Evolutionary conservation across 192 early-diverging fungal genomes (phyloP), one percentile per base, ranked within the genome.

Genomic region (Umbelopsis isabellina): DNA sequence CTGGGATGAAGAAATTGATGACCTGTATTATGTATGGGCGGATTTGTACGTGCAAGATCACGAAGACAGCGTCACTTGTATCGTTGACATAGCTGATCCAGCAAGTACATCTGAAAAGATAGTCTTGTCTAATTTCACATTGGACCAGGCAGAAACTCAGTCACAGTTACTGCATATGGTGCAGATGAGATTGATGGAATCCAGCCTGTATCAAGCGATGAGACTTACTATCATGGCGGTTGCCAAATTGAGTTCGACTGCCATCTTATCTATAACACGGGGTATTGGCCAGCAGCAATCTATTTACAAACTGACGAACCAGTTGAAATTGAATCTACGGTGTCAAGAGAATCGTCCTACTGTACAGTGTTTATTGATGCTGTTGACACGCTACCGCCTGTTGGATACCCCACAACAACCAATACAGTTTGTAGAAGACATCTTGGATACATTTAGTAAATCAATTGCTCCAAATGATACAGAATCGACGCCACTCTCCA

Each of bases 181-280:
- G 15, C 55, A 61, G 55, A 61, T 61, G 55, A 61, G 55, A 61
- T 61, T 61, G 55, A 61, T 61, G 15, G 15, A 37, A 30, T 35
- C 16, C 16, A 61, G 25, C 16, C 2, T 61, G 13, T 61, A 61
- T 61, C 55, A 61, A 35, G 55, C 55, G 55, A 35, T 61, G 27
- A 30, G 55, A 12, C 2, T 61, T 11, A 61, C 55, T 35, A 61
- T 61, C 55, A 61, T 25, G 55, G 30, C 55, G 30, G 27, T 61
- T 61, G 12, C 55, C 55, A 61, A 61, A 61, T 61, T 61, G 15
- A 61, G 55, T n/a, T 35, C 55, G 13, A 33, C 33, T 13, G 55
- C 55, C 30, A 61, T 61, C 55, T 61, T 61, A 61, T 61, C 55
- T 61, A 25, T 61, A 16, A 61, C 55, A 5, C 21, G 25, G 33